A percentile compares a stretch with the other conserved stretches of the same genome.
phyloP scores from a whole-genome alignment of 2,329 filamentous ascomycete genomes.

The Arthrinium phaeospermum region DNA sequence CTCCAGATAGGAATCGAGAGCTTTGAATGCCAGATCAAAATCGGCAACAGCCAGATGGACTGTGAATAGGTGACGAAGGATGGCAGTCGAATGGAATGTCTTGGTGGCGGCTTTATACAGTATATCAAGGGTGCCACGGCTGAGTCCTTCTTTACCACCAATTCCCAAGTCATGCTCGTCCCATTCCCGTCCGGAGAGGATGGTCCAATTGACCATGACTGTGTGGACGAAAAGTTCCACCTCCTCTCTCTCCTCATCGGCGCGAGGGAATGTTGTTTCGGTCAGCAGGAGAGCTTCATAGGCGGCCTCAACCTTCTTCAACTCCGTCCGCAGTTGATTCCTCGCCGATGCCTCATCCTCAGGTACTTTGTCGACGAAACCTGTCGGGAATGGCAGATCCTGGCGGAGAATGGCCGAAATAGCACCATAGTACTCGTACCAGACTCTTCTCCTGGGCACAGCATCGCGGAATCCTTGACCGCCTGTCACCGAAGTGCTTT shows the following conservation, averaged over 20 bases:
- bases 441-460: constrained; percentile 71
- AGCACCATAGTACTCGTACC: constrained; percentile 83
- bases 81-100: constrained; percentile 92
- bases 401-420: constrained; percentile 77
- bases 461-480: constrained; percentile 65
- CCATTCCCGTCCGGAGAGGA: constrained; percentile 82
- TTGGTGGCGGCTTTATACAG: constrained; percentile 90
- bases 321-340: constrained; percentile 72
- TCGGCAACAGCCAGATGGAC: constrained; percentile 88
- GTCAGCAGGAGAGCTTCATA: constrained; percentile 81
- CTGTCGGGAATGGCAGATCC: constrained; percentile 64
- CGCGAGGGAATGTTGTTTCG: constrained; percentile 84
- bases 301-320: constrained; percentile 77
- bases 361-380: constrained; percentile 46
- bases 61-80: constrained; percentile 84
- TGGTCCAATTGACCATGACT: constrained; percentile 83
- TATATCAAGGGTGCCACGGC: constrained; percentile 80
- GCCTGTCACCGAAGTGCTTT: constrained; percentile 51
- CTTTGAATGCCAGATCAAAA: constrained; percentile 88
- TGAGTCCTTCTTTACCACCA: constrained; percentile 77
- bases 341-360: constrained; percentile 62
- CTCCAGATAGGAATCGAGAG: constrained; percentile 90
- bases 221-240: constrained; percentile 83
- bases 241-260: constrained; percentile 77
- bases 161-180: constrained; percentile 79